phyloP scores from a whole-genome alignment of 2,329 filamentous ascomycete species.

The Geosmithia flava region DNA sequence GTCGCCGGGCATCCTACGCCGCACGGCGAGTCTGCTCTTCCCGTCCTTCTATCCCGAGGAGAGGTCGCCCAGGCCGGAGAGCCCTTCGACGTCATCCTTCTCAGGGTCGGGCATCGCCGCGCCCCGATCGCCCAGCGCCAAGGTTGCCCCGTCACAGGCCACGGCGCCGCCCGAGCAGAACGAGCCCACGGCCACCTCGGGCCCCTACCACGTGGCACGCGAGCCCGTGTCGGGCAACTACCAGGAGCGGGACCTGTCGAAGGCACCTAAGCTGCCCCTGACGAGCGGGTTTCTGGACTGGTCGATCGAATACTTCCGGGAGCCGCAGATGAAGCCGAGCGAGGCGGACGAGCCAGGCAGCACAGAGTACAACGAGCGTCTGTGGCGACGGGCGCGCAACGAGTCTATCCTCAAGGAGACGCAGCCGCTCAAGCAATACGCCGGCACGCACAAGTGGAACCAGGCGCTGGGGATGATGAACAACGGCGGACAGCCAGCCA shows the following conservation, averaged over 20 bases:
- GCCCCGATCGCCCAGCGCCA: constrained; percentile 18
- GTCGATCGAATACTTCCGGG: constrained; percentile 95
- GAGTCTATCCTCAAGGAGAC: constrained; percentile 86
- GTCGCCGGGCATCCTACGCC: constrained; percentile 46
- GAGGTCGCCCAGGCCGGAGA: constrained; percentile 18
- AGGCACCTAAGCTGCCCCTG: constrained; percentile 57
- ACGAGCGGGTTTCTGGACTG: constrained; percentile 81
- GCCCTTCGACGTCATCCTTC: constrained; percentile 7
- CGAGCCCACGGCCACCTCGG: constrained; percentile 51
- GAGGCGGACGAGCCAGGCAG: constrained; percentile 95
- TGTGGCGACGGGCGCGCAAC: constrained; percentile 88
- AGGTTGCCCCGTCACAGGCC: constrained; percentile 26
- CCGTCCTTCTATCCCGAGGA: constrained; percentile 42
- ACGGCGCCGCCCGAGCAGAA: constrained; percentile 58
- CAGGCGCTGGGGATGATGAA: constrained; percentile 72
- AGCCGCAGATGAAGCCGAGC: constrained; percentile 94
- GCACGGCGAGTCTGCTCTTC: constrained; percentile 53
- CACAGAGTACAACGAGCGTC: constrained; percentile 85
- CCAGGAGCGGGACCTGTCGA: constrained; percentile 44
- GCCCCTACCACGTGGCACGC: constrained; percentile 64
- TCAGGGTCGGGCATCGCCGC: constrained; percentile 6
- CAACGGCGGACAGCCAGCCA: constrained; percentile 78
- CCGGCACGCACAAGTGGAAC: constrained; percentile 79
- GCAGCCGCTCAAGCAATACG: constrained; percentile 83
- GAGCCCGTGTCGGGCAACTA: constrained; percentile 74